Base-by-base conservation (phyloP, 371 early-diverging fungal genomes). In the Rhizopus delemar region DNA sequence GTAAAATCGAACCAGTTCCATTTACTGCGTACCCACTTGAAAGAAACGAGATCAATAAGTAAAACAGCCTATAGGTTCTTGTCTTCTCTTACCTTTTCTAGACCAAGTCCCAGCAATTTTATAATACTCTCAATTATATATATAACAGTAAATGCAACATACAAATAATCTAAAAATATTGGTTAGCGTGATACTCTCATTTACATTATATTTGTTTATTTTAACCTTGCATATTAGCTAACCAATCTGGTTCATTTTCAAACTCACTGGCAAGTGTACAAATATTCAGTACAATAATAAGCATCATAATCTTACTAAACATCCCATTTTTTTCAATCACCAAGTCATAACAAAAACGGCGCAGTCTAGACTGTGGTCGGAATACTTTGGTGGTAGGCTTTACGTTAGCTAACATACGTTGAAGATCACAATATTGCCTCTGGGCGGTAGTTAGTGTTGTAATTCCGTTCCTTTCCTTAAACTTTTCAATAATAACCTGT, bases 401-500 rank as follows among this genome's bases (percentile, higher is more conserved):
- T 29, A 85, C 73, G 38, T 71, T 64, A 11, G 82, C 79, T 8
- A 85, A 59, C 51, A 83, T 74, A 38, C 85, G 79, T 31, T 68
- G 68, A n/a, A 85, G 64, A 60, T 85, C 85, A 15, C 70, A 65
- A 69, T 82, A 85, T 46, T 82, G 80, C 51, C 85, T 65, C 35
- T 85, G 85, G 6, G 71, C 68, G 1, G 79, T 69, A 2, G 85
- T 85, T 41, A 82, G 53, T 5, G 83, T 76, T 15, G 85, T 75
- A 29, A 85, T 83, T 0, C 85, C 85, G 38, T 72, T 73, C 64
- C 85, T 66, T 33, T 83, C 79, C 53, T 85, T 83, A 63, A 85
- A 85, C 13, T 83, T 79, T 66, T 85, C 85, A 52, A 85, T 74
- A 48, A 85, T 85, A 33, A 85, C 76, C 76, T 76, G 22, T 22